A percentile compares a stretch with the other conserved stretches of the same genome.
These are phyloP conservation scores for Bertia moriformis DNA, from an alignment of 2,329 filamentous ascomycete genomes.

Conservation along the genomic window DNA sequence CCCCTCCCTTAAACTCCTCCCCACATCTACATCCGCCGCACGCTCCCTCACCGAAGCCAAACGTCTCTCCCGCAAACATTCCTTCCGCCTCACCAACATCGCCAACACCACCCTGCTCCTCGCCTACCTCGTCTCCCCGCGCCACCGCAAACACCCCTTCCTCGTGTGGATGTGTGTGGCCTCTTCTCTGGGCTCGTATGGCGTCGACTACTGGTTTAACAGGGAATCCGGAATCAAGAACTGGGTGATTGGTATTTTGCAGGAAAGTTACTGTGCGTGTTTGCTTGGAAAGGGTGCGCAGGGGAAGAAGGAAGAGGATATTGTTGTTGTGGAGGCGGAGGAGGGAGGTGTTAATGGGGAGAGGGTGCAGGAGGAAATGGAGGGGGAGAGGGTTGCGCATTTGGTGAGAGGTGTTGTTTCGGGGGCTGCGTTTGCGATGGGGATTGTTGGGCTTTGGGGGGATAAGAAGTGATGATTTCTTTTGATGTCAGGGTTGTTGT, in stretches of 20 bases:
- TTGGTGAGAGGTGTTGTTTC: neutral
- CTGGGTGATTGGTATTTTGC: neutral
- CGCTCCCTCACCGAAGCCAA: slow-evolving; percentile 48
- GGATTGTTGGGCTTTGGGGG: neutral
- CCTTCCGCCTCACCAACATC: slow-evolving; percentile 52
- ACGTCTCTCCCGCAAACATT: slow-evolving; percentile 32
- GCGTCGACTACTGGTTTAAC: neutral
- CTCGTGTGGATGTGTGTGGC: slow-evolving; percentile 40
- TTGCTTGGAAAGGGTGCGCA: neutral
- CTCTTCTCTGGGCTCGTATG: neutral
- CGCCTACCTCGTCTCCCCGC: slow-evolving; percentile 64
- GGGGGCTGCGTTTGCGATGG: neutral
- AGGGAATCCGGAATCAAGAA: neutral
- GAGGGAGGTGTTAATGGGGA: neutral
- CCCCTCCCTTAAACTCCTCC: slow-evolving; percentile 67
- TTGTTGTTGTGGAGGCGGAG: neutral
- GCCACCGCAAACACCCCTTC: slow-evolving; percentile 69
- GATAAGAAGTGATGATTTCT: slow-evolving; percentile 1
- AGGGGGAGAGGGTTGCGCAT: neutral
- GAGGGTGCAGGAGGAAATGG: neutral
- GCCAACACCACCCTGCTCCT: slow-evolving; percentile 60
- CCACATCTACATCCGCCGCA: slow-evolving; percentile 61
- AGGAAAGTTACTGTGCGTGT: neutral
- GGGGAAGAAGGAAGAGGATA: neutral
- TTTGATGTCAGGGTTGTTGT: too few species aligned